Percentiles rank a stretch among this genome's conserved stretches.
phyloP scores from a whole-genome alignment of 441 rosid species.

The Jatropha podagrica region DNA sequence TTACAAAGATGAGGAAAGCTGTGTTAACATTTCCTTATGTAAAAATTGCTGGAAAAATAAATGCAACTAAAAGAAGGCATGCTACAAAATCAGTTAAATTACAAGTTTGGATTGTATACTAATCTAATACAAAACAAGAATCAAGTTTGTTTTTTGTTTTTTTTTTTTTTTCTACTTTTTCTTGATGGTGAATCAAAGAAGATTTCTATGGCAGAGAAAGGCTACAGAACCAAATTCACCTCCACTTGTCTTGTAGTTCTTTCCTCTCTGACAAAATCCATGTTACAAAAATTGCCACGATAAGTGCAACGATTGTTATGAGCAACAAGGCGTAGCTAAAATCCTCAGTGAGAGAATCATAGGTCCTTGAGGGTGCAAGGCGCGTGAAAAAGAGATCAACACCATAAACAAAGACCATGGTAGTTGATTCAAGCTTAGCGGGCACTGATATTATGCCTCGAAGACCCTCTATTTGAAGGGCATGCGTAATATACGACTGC shows the following conservation, averaged over 20 bases:
- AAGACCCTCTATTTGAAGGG: conserved; percentile 82
- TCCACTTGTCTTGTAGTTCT: conserved; percentile 91
- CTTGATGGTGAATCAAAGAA: background rate
- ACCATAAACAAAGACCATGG: conserved; percentile 86
- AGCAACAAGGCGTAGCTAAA: conserved; percentile 94
- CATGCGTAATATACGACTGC: conserved; percentile 88
- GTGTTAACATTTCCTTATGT: background rate
- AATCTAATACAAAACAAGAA: conserved; percentile 17
- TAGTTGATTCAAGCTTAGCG: conserved; percentile 92
- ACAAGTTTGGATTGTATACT: conserved; percentile 23
- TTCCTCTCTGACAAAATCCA: conserved; percentile 93
- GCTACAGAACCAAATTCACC: conserved; percentile 38
- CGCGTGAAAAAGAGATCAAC: conserved; percentile 92
- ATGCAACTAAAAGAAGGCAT: conserved; percentile 1
- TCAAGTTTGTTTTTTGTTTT: background rate
- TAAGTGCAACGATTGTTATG: conserved; percentile 79
- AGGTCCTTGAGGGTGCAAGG: conserved; percentile 97
- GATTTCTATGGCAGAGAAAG: conserved; percentile 14
- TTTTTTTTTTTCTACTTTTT: no score
- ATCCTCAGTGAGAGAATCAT: conserved; percentile 97
- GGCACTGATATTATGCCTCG: conserved; percentile 81
- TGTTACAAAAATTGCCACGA: conserved; percentile 85
- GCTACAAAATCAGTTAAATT: conserved; percentile 28
- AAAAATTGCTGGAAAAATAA: conserved; percentile 8
- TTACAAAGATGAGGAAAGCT: background rate